phyloP scores from a whole-genome alignment of 352 stramenopile genomes.

The Globisporangium recalcitrans region DNA sequence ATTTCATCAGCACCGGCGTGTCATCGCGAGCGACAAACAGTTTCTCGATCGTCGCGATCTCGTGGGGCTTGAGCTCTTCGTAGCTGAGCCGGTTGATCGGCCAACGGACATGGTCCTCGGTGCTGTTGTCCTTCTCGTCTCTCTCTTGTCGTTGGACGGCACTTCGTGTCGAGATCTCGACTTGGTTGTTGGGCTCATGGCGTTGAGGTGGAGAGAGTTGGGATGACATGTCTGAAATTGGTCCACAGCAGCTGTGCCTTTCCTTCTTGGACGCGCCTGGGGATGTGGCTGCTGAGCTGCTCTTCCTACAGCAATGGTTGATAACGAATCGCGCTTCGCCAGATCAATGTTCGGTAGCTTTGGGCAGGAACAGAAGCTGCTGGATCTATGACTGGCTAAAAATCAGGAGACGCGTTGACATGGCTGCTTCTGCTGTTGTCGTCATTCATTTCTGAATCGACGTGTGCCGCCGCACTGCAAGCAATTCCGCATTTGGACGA shows the following conservation, averaged over 20 bases:
- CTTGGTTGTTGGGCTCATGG: background rate
- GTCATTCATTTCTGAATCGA: no score
- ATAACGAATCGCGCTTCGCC: background rate
- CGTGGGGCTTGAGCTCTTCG: conserved; percentile 38
- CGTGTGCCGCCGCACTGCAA: no score
- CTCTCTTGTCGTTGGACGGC: background rate
- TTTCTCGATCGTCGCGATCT: conserved; percentile 37
- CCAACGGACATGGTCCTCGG: conserved; percentile 21
- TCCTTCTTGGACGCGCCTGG: background rate
- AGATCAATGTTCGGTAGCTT: background rate
- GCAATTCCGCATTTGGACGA: no score
- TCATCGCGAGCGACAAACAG: conserved; percentile 48
- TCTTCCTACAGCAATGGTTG: background rate
- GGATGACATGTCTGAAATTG: background rate
- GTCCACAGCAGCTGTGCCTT: background rate
- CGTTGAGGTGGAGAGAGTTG: background rate
- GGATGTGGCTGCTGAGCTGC: background rate
- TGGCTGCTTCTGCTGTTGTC: no score
- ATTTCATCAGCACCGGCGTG: conserved; percentile 51
- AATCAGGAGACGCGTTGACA: background rate
- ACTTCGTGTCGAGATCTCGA: background rate
- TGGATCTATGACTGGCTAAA: background rate
- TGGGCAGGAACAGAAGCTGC: no score
- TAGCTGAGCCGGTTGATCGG: conserved; percentile 67
- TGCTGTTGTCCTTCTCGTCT: background rate